Percentiles rank a stretch among this genome's conserved stretches.
Conservation (phyloP, 2,329 filamentous ascomycete genomes). For the Ceratocystis alfenasii region DNA sequence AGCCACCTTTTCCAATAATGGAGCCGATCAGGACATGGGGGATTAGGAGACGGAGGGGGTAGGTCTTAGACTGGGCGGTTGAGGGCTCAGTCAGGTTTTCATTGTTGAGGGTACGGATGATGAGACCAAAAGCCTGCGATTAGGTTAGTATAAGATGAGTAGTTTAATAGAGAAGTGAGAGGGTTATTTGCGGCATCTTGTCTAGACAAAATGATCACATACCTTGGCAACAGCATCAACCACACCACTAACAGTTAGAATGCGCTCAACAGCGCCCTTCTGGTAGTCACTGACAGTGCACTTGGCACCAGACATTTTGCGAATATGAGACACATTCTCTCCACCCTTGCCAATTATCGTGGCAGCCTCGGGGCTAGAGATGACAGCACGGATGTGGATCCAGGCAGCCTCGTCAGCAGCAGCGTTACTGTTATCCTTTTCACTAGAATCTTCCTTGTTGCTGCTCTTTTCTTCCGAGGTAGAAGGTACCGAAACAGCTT, state of each 20-base stretch:
- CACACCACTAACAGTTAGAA: slow-evolving; percentile 89
- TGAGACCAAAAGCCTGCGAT: slow-evolving; percentile 78
- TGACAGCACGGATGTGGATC: slow-evolving; percentile 95
- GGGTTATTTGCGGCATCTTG: neutral
- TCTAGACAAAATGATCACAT: slow-evolving; percentile 25
- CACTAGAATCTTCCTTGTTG: slow-evolving; percentile 36
- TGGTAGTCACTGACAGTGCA: slow-evolving; percentile 98
- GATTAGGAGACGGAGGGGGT: slow-evolving; percentile 86
- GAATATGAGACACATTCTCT: slow-evolving; percentile 96
- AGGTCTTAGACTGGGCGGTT: slow-evolving; percentile 89
- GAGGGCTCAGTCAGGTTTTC: slow-evolving; percentile 82
- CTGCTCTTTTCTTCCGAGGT: slow-evolving; percentile 38
- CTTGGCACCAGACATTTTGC: slow-evolving; percentile 88
- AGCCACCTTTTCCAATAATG: slow-evolving; percentile 94
- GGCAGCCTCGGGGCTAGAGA: slow-evolving; percentile 91
- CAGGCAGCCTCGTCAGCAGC: slow-evolving; percentile 83
- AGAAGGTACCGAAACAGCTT: slow-evolving; percentile 30
- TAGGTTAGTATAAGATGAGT: slow-evolving; percentile 26
- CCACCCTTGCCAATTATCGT: slow-evolving; percentile 98
- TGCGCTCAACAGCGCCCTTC: slow-evolving; percentile 91
- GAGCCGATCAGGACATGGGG: slow-evolving; percentile 96
- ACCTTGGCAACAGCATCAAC: slow-evolving; percentile 97
- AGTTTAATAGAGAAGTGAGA: slow-evolving; percentile 3
- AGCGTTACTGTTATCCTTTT: slow-evolving; percentile 33
- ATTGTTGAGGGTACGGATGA: slow-evolving; percentile 96